phyloP scores from a whole-genome alignment of 1,139 yeast species.

The Scheffersomyces quercinus region DNA sequence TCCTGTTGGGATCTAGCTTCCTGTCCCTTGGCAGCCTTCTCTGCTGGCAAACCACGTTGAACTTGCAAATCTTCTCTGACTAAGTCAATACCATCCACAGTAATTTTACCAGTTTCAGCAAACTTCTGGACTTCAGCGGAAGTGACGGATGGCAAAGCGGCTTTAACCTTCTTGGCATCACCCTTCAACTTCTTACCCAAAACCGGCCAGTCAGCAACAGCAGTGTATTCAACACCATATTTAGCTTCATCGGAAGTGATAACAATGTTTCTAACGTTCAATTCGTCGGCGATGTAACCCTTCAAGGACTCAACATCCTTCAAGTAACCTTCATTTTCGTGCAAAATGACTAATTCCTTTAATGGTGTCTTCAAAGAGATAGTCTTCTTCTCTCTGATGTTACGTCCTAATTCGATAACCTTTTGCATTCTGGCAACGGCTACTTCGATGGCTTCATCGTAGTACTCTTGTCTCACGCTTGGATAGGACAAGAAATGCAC shows the following conservation, averaged over 20 bases:
- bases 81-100: constrained; percentile 86
- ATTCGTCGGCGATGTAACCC: constrained; percentile 81
- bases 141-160: constrained; percentile 79
- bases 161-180: constrained; percentile 92
- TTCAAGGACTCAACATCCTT: constrained; percentile 77
- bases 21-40: constrained; percentile 62
- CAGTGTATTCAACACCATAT: constrained; percentile 89
- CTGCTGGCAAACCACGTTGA: constrained; percentile 77
- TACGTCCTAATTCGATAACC: constrained; percentile 95
- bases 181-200: constrained; percentile 95
- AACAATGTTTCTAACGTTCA: constrained; percentile 84
- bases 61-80: constrained; percentile 88
- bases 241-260: constrained; percentile 89
- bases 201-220: constrained; percentile 98
- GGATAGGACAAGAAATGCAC: constrained; percentile 95
- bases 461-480: constrained; percentile 74
- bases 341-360: constrained; percentile 82
- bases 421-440: constrained; percentile 96
- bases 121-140: constrained; percentile 82
- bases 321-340: constrained; percentile 73
- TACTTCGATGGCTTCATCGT: constrained; percentile 73
- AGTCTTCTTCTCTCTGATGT: constrained; percentile 91
- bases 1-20: constrained; percentile 88
- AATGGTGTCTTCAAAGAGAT: constrained; percentile 95
- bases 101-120: constrained; percentile 69